Base-by-base conservation (phyloP, 2,329 filamentous ascomycete genomes). In the Aspergillus unguis region DNA sequence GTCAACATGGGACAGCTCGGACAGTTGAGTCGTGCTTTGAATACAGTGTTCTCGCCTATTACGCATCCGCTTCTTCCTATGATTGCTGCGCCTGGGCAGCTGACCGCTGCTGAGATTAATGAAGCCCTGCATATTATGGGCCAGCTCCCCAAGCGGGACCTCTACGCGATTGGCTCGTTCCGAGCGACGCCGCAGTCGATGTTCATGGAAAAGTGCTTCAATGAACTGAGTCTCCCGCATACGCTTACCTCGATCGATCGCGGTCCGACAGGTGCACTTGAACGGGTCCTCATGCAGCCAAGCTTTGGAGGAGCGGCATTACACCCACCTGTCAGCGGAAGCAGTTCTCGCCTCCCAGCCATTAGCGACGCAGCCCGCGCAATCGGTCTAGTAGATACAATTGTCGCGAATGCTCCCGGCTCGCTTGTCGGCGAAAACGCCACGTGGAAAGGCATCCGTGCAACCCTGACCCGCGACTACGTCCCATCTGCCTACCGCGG, bases 1-100 rank as follows among this genome's bases (percentile, higher is more conserved):
- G 83, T 95, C 60, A 94, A 94, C 69, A 94, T 94, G 88, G 88
- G 88, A 27, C 85, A 89, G 61, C 83, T 85, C n/a, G 90, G 90
- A 8, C 90, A 95, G 65, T 82, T 95, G 45, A 94, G 90, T 1
- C 82, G 90, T 62, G 88, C 88, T 0, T 77, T 94, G 53, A 95
- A 95, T 72, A 89, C 87, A 51, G 86, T 92, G 56, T 92, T 95
- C 68, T 92, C 89, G 0, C 89, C 90, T 27, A 92, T 95, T 65
- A 95, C 90, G 0, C 90, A 95, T 64, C 89, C 90, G 1, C 76
- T 94, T 7, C 77, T 95, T 3, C 90, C 90, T 6, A 85, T 91
- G 65, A 90, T 94, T 53, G 90, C 90, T 26, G 90, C 90, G 0
- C 90, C 90, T 0, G 90, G 90, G 6, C 90, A 95, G 70, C 78